Percentiles rank a stretch among this genome's conserved stretches.
Evolutionary conservation across 805 yeast species (phyloP).

Genomic region (Kazachstania taianensis): DNA sequence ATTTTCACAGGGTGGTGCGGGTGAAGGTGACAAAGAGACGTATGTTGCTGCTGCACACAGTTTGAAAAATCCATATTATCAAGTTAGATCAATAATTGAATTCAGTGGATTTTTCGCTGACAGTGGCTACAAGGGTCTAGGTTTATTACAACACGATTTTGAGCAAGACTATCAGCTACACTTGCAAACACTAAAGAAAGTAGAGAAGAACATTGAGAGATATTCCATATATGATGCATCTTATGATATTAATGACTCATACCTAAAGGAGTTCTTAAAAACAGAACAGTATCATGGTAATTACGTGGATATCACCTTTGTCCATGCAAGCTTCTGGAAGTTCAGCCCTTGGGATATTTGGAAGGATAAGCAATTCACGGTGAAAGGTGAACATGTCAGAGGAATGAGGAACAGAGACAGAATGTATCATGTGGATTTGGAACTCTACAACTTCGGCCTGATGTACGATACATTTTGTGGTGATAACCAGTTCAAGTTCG

Average conservation of each 20-base stretch:
- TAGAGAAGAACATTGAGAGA: slow-evolving; percentile 6
- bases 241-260: background rate
- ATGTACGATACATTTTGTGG: slow-evolving; percentile 14
- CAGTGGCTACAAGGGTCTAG: slow-evolving; percentile 32
- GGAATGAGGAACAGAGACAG: slow-evolving; percentile 11
- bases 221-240: slow-evolving; percentile 8
- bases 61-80: slow-evolving; percentile 40
- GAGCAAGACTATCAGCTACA: slow-evolving; percentile 36
- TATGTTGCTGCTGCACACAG: slow-evolving; percentile 59
- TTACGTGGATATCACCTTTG: slow-evolving; percentile 23
- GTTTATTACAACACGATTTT: slow-evolving; percentile 37
- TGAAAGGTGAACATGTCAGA: slow-evolving; percentile 19
- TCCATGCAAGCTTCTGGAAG: slow-evolving; percentile 32
- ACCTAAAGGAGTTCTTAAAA: background rate
- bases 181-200: slow-evolving; percentile 7
- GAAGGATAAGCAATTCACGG: slow-evolving; percentile 10
- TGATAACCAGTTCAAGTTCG: slow-evolving; percentile 10
- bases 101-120: slow-evolving; percentile 30
- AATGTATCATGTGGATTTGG: slow-evolving; percentile 17
- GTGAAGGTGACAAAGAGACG: slow-evolving; percentile 77
- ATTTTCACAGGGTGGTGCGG: slow-evolving; percentile 62
- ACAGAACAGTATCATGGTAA: slow-evolving; percentile 4
- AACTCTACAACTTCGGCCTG: slow-evolving; percentile 15
- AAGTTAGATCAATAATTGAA: slow-evolving; percentile 32
- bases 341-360: slow-evolving; percentile 27